phyloP scores from a whole-genome alignment of 2,329 filamentous ascomycete genomes.

The Periconia digitata region DNA sequence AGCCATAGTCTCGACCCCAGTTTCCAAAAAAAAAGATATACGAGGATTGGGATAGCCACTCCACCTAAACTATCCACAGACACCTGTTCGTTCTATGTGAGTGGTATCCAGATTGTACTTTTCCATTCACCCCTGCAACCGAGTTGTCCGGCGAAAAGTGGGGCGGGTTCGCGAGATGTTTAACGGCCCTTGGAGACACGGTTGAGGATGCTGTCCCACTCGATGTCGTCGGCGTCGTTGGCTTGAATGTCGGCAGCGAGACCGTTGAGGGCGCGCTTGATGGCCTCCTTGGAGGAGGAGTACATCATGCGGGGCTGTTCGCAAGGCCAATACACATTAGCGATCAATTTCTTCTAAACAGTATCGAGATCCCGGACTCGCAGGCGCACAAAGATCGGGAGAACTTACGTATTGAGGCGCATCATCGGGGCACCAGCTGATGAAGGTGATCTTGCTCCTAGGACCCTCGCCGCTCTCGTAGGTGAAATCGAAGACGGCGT shows the following conservation, averaged over 20 bases:
- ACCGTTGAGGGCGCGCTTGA: conserved; percentile 77
- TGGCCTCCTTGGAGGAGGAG: conserved; percentile 82
- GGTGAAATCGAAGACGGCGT: conserved; percentile 83
- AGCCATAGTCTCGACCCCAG: too few species aligned
- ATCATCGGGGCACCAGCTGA: conserved; percentile 57
- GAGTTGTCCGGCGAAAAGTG: not conserved
- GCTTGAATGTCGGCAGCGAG: conserved; percentile 78
- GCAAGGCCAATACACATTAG: conserved; percentile 13
- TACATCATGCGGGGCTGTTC: conserved; percentile 83
- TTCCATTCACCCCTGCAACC: not conserved
- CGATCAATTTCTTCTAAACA: not conserved
- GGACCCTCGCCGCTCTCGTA: conserved; percentile 74
- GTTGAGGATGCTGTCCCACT: conserved; percentile 69
- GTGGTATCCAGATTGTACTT: not conserved
- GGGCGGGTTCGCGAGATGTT: conserved; percentile 8
- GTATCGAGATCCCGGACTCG: not conserved
- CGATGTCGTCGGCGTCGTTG: conserved; percentile 81
- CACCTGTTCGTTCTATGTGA: not conserved
- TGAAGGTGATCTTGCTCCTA: conserved; percentile 56
- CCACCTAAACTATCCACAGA: not conserved
- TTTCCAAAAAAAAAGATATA: not conserved
- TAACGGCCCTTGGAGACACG: conserved; percentile 55
- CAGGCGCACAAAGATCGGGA: not conserved
- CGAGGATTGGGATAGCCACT: not conserved
- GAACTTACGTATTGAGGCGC: conserved; percentile 71